Evolutionary conservation across 352 stramenopile genomes (phyloP).

Genomic region (Pelagophyceae sp.): DNA sequence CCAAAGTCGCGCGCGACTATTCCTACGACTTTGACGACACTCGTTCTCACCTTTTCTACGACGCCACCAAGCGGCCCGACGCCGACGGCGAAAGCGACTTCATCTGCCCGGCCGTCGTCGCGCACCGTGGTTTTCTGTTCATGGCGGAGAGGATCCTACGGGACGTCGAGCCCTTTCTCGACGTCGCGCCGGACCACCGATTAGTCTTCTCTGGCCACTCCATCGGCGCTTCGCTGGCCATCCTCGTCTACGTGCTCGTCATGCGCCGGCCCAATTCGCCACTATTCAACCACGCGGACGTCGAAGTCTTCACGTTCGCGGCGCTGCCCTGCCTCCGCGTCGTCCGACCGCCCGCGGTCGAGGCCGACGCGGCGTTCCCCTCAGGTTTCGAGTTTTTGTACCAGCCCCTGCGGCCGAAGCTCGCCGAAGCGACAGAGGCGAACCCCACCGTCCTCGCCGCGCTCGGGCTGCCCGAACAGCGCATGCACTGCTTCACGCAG

Average conservation of each 20-base stretch:
- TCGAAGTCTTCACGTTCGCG: background rate
- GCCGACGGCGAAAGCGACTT: conserved; percentile 45
- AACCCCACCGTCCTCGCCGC: conserved; percentile 34
- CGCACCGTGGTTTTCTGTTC: conserved; percentile 49
- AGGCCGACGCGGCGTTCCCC: background rate
- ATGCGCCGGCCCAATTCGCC: background rate
- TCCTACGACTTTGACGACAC: conserved; percentile 44
- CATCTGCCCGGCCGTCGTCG: conserved; percentile 46
- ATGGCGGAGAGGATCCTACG: conserved; percentile 45
- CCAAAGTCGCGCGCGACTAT: conserved; percentile 42
- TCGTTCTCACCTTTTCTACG: conserved; percentile 36
- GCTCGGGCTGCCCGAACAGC: conserved; percentile 41
- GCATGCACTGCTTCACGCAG: conserved; percentile 51
- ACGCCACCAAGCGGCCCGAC: conserved; percentile 42
- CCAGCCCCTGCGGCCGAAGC: background rate
- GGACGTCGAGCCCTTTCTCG: conserved; percentile 48
- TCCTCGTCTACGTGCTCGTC: conserved; percentile 44
- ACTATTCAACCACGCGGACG: background rate
- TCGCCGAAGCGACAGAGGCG: background rate
- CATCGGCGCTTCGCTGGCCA: conserved; percentile 51
- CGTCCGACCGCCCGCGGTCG: background rate
- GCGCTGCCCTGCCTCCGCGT: conserved; percentile 6
- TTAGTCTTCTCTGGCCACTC: conserved; percentile 56
- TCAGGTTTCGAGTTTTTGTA: background rate
- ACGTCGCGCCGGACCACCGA: conserved; percentile 43